Conservation (phyloP, 805 yeast species). For the Metschnikowia koreensis region DNA sequence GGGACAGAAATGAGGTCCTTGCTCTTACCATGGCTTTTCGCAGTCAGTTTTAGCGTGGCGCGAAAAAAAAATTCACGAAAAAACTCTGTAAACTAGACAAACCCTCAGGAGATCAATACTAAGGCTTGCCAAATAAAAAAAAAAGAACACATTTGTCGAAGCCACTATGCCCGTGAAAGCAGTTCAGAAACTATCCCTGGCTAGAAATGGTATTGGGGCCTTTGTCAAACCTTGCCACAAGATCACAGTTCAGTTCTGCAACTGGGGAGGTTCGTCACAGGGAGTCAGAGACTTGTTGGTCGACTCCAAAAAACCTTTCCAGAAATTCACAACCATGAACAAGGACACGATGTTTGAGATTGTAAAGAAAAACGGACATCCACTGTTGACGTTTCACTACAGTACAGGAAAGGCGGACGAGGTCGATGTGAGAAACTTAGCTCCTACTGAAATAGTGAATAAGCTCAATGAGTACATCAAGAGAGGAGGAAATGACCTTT, state of each 20-base stretch:
- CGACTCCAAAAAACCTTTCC: constrained; percentile 46
- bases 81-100: background rate
- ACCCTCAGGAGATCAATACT: background rate
- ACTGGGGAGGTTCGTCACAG: constrained; percentile 92
- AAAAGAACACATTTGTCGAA: background rate
- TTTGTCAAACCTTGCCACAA: constrained; percentile 72
- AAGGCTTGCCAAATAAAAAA: background rate
- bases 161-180: constrained; percentile 55
- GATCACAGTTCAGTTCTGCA: constrained; percentile 78
- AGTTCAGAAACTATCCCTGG: constrained; percentile 53
- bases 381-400: constrained; percentile 49
- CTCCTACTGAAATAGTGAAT: constrained; percentile 56
- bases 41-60: background rate
- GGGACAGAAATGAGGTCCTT: background rate
- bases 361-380: constrained; percentile 76
- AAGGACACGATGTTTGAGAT: constrained; percentile 73
- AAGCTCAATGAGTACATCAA: constrained; percentile 64
- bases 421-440: constrained; percentile 76
- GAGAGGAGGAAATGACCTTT: constrained; percentile 64
- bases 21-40: background rate
- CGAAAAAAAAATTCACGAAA: background rate
- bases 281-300: constrained; percentile 56
- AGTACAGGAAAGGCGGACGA: constrained; percentile 33
- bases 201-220: constrained; percentile 77
- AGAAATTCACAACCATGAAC: constrained; percentile 55